phyloP scores from a whole-genome alignment of 306 rosid genomes.

The Carpinus fangiana region DNA sequence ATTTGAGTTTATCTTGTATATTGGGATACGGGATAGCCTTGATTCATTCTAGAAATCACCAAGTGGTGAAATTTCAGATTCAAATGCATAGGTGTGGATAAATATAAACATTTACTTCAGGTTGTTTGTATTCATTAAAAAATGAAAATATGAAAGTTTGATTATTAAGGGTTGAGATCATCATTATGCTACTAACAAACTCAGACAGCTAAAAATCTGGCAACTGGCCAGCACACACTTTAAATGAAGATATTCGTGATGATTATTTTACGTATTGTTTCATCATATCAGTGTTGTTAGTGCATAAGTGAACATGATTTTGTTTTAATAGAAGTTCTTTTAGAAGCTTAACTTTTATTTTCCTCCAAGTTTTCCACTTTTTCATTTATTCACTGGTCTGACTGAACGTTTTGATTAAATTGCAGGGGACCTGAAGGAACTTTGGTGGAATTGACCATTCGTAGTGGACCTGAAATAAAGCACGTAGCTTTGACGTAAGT shows the following conservation, averaged over 20 bases:
- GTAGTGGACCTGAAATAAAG: conserved; percentile 72
- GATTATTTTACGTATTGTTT: not conserved
- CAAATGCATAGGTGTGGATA: not conserved
- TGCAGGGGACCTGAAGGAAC: conserved; percentile 94
- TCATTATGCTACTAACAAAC: too few species aligned
- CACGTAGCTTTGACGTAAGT: conserved; percentile 65
- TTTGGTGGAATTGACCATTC: conserved; percentile 73
- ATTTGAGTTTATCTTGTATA: not conserved
- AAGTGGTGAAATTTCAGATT: not conserved
- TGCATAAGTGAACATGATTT: not conserved
- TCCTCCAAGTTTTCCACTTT: conserved; percentile 10
- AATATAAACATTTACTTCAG: not conserved
- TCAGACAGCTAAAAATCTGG: not conserved
- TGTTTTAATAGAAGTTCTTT: not conserved
- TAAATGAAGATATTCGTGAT: not conserved
- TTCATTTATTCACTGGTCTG: conserved; percentile 28
- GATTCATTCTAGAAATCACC: not conserved
- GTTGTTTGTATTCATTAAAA: not conserved
- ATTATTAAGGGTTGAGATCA: too few species aligned
- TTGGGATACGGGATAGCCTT: not conserved
- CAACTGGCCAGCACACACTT: not conserved
- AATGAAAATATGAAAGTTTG: too few species aligned
- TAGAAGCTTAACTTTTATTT: not conserved
- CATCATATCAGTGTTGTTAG: not conserved
- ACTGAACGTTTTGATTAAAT: conserved; percentile 36